These are phyloP conservation scores for Osmanthus fragrans DNA, from an alignment of 257 asterid species.

Conservation along the genomic window DNA sequence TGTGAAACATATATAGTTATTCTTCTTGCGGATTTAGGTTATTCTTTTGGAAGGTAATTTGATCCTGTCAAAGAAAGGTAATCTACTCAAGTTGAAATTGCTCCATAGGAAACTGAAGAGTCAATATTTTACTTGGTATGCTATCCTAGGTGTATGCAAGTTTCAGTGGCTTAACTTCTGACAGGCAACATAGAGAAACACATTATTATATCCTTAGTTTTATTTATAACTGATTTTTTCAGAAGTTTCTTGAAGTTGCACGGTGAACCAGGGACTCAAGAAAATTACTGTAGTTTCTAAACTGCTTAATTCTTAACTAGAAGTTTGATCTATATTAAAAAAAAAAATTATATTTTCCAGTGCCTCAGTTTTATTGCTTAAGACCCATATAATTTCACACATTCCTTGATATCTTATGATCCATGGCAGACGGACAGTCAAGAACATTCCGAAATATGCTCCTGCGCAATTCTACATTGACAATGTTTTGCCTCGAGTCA, in stretches of 20 bases:
- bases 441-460: constrained; percentile 98
- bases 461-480: constrained; percentile 97
- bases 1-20: constrained; percentile 3
- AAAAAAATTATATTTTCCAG: not conserved
- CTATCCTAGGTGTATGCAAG: not conserved
- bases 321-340: not conserved
- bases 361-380: constrained; percentile 22
- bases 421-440: constrained; percentile 82
- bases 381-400: not conserved
- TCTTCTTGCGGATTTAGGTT: not conserved
- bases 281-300: not conserved
- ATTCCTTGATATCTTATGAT: constrained; percentile 22
- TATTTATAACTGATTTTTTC: not conserved
- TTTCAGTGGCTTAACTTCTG: constrained; percentile 6
- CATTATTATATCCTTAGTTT: not conserved
- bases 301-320: not conserved
- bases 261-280: not conserved
- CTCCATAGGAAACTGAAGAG: not conserved
- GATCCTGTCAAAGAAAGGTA: not conserved
- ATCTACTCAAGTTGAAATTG: not conserved
- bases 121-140: not conserved
- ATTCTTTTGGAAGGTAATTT: not conserved
- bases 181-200: constrained; percentile 10
- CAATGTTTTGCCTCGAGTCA: constrained; percentile 91
- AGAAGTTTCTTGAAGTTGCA: not conserved